A percentile compares a stretch with the other conserved stretches of the same genome.
These are phyloP conservation scores for Aegilops umbellulata DNA, from an alignment of 176 grass and related monocot species.

Conservation along the genomic window DNA sequence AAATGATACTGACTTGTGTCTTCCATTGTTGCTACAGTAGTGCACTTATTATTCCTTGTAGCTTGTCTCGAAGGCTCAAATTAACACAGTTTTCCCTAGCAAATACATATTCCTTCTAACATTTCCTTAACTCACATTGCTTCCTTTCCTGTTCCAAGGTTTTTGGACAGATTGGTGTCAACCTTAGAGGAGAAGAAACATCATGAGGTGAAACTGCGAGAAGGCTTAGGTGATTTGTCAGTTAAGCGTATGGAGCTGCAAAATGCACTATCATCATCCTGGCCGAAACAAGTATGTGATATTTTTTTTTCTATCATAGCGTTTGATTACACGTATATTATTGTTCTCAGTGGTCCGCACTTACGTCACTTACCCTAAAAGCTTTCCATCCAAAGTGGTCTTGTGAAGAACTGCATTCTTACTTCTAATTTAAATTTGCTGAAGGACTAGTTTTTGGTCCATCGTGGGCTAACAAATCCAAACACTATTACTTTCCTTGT, in stretches of 20 bases:
- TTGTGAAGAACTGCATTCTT: neutral
- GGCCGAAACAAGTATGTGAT: slow-evolving; percentile 85
- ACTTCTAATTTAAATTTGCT: neutral
- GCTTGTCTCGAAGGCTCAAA: neutral
- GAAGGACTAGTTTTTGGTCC: neutral
- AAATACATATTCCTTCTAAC: slow-evolving; percentile 13
- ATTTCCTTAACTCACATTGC: slow-evolving; percentile 6
- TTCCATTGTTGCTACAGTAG: neutral
- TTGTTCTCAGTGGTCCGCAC: neutral
- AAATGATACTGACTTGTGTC: neutral
- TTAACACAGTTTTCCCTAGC: neutral
- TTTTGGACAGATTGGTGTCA: slow-evolving; percentile 86
- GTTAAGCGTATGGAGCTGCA: slow-evolving; percentile 92
- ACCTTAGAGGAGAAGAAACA: slow-evolving; percentile 91
- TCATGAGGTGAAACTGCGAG: slow-evolving; percentile 77
- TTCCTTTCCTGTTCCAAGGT: slow-evolving; percentile 43
- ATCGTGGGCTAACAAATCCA: neutral
- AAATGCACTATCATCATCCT: slow-evolving; percentile 81
- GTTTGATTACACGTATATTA: slow-evolving; percentile 6
- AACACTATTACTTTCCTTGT: neutral
- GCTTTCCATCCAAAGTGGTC: neutral
- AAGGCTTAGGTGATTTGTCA: slow-evolving; percentile 76
- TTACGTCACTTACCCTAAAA: neutral
- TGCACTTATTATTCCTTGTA: neutral
- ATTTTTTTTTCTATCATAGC: neutral